Conservation (phyloP, 2,329 filamentous ascomycete genomes). For the Botrytis galanthina region DNA sequence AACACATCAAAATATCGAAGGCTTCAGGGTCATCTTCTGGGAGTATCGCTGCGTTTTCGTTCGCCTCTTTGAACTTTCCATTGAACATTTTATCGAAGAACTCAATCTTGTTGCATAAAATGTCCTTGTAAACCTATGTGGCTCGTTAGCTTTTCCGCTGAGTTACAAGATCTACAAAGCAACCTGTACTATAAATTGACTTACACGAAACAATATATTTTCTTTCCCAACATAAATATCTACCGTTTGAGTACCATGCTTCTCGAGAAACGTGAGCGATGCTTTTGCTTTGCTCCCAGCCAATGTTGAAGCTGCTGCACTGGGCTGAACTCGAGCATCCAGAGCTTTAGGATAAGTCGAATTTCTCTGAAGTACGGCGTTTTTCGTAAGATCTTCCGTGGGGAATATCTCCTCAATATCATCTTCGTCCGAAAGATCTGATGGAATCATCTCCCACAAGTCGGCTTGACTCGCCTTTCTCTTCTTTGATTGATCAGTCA, state of each 20-base stretch:
- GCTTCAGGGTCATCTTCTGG: constrained; percentile 21
- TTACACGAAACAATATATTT: constrained; percentile 16
- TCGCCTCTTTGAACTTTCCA: constrained; percentile 20
- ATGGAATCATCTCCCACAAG: neutral
- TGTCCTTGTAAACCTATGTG: constrained; percentile 6
- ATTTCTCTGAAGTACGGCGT: too few relatives aligned
- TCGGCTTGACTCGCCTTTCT: neutral
- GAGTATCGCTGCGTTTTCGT: neutral
- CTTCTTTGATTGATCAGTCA: neutral
- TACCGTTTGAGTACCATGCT: constrained; percentile 18
- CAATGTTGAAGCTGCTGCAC: neutral
- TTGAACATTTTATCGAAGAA: constrained; percentile 27
- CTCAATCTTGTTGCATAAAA: constrained; percentile 22
- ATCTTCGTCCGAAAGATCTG: too few relatives aligned
- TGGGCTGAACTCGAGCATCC: neutral
- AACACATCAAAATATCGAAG: constrained; percentile 22
- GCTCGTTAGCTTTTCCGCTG: neutral
- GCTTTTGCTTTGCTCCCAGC: neutral
- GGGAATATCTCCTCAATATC: too few relatives aligned
- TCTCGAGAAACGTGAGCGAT: neutral
- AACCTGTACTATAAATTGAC: neutral
- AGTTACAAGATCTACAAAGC: neutral
- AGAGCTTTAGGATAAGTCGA: neutral
- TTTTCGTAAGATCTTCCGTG: too few relatives aligned
- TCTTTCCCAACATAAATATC: constrained; percentile 17